Evolutionary conservation across 257 asterid species (phyloP).

Genomic region (Solanum paucissectum): DNA sequence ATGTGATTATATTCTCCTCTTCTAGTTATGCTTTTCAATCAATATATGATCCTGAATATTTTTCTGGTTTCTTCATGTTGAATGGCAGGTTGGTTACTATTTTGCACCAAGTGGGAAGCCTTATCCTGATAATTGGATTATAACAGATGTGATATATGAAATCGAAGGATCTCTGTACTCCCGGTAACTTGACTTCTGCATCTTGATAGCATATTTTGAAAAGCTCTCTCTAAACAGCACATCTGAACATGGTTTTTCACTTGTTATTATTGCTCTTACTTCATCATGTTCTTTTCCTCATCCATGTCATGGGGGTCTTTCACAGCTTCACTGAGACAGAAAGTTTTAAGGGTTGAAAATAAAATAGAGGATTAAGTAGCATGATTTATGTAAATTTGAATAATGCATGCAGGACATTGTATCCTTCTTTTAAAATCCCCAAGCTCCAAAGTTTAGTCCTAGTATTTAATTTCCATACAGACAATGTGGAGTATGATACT

Average conservation of each 20-base stretch:
- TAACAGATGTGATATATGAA: slow-evolving; percentile 85
- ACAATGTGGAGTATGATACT: background rate
- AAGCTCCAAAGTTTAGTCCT: background rate
- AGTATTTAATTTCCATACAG: background rate
- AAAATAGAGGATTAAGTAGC: background rate
- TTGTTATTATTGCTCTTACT: background rate
- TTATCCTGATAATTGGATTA: slow-evolving; percentile 97
- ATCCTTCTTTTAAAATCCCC: background rate
- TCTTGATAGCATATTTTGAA: slow-evolving; percentile 1
- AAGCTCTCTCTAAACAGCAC: background rate
- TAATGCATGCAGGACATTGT: background rate
- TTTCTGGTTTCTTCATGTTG: slow-evolving; percentile 15
- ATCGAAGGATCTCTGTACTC: slow-evolving; percentile 78
- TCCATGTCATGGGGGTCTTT: background rate
- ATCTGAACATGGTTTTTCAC: background rate
- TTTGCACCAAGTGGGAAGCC: slow-evolving; percentile 99
- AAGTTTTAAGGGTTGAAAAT: background rate
- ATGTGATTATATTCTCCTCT: background rate
- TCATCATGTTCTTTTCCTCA: background rate
- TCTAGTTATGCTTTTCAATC: background rate
- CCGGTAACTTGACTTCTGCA: slow-evolving; percentile 44
- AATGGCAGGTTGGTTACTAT: slow-evolving; percentile 89
- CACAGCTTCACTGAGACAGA: background rate
- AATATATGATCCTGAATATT: background rate
- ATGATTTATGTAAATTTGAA: background rate